Evolutionary conservation across 177 flowering plant species (phyloP).

Genomic region (Vitis hybrid): DNA sequence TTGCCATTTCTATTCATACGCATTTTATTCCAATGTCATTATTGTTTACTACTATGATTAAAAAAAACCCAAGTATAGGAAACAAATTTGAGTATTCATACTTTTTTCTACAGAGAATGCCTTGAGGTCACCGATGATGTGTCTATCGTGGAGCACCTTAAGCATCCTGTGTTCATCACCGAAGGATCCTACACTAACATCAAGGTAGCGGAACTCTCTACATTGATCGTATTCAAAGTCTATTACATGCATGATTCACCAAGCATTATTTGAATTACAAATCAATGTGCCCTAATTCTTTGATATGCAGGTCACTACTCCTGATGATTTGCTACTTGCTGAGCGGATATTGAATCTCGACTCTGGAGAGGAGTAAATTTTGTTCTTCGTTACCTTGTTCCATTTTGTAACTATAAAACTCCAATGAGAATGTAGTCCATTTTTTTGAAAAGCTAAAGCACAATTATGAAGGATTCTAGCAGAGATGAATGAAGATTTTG

Average conservation of each 20-base stretch:
- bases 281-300: background rate
- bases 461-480: no score
- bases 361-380: no score
- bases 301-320: conserved; percentile 80
- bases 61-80: no score
- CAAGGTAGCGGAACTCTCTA: conserved; percentile 46
- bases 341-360: conserved; percentile 56
- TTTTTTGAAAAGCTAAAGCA: no score
- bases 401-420: no score
- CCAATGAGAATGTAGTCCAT: no score
- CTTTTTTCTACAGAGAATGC: conserved; percentile 48
- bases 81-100: background rate
- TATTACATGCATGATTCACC: background rate
- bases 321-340: conserved; percentile 83
- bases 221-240: background rate
- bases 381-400: no score
- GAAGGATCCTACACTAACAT: conserved; percentile 90
- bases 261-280: background rate
- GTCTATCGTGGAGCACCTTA: conserved; percentile 82
- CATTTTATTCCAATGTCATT: no score
- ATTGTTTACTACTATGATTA: no score
- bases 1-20: no score
- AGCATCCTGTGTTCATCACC: conserved; percentile 78
- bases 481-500: no score
- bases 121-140: conserved; percentile 93